Percentiles rank a stretch among this genome's conserved stretches.
These are phyloP conservation scores for Lichtheimia corymbifera DNA, from an alignment of 371 early-diverging fungal species.

Conservation along the genomic window DNA sequence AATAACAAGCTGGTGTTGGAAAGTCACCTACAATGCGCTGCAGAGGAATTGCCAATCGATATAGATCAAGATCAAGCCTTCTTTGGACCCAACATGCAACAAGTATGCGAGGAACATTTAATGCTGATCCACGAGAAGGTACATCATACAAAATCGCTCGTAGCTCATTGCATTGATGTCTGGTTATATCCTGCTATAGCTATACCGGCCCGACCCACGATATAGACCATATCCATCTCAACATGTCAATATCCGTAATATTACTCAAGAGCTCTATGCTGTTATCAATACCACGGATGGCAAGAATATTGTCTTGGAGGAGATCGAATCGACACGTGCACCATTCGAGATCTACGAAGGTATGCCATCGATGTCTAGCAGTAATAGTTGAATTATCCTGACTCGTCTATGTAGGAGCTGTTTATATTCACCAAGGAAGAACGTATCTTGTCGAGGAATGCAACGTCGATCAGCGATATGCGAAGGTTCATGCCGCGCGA, in stretches of 20 bases:
- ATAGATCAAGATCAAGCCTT: conserved; percentile 31
- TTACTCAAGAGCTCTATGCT: conserved; percentile 44
- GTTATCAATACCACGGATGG: conserved; percentile 56
- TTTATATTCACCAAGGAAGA: conserved; percentile 63
- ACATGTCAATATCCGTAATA: conserved; percentile 48
- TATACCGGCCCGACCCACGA: conserved; percentile 47
- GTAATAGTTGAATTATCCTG: neutral
- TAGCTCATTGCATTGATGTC: no score
- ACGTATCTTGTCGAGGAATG: conserved; percentile 58
- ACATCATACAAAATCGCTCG: neutral
- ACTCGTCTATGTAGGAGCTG: conserved; percentile 36
- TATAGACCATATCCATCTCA: conserved; percentile 52
- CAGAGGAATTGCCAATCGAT: conserved; percentile 52
- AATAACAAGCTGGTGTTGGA: conserved; percentile 43
- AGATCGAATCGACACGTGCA: conserved; percentile 54
- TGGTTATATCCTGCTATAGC: conserved; percentile 12
- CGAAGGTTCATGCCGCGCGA: conserved; percentile 43
- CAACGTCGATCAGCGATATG: conserved; percentile 47
- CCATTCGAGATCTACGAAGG: conserved; percentile 65
- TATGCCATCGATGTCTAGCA: neutral
- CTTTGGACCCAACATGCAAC: conserved; percentile 32
- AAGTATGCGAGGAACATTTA: conserved; percentile 33
- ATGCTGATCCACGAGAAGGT: conserved; percentile 24
- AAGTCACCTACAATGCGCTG: conserved; percentile 68
- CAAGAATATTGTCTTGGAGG: conserved; percentile 48